phyloP scores from a whole-genome alignment of 2,329 filamentous ascomycete genomes.

The Phyllosticta citriasiana region DNA sequence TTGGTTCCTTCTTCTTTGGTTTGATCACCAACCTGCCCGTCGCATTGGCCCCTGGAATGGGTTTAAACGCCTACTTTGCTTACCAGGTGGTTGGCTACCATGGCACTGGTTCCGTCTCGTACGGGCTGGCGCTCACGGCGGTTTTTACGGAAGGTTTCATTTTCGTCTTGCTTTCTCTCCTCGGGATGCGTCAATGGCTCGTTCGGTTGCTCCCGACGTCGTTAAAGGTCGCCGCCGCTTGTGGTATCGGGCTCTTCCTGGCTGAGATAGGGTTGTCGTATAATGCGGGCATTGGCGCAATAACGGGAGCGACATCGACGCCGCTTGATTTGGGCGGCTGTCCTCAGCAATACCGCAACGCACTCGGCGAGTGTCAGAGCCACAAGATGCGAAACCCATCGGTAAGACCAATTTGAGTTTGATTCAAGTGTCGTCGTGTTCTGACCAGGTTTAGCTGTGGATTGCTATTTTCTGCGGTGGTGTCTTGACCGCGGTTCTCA shows the following conservation, averaged over 20 bases:
- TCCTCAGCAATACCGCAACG: slow-evolving; percentile 39
- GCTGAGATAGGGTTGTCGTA: slow-evolving; percentile 67
- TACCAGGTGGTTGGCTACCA: slow-evolving; percentile 72
- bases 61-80: slow-evolving; percentile 75
- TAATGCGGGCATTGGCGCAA: slow-evolving; percentile 68
- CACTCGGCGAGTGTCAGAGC: slow-evolving; percentile 50
- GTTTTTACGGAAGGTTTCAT: slow-evolving; percentile 84
- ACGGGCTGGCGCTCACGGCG: slow-evolving; percentile 66
- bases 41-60: slow-evolving; percentile 28
- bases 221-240: slow-evolving; percentile 77
- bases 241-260: slow-evolving; percentile 77
- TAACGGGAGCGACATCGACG: slow-evolving; percentile 54
- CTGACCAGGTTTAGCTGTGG: slow-evolving; percentile 50
- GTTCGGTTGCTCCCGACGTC: slow-evolving; percentile 71
- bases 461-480: slow-evolving; percentile 79
- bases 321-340: slow-evolving; percentile 72
- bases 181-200: slow-evolving; percentile 81
- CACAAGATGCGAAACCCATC: slow-evolving; percentile 74
- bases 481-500: slow-evolving; percentile 66
- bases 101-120: slow-evolving; percentile 63
- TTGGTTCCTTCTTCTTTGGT: slow-evolving; percentile 72
- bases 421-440: neutral
- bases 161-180: slow-evolving; percentile 67
- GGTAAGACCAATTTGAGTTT: slow-evolving; percentile 19
- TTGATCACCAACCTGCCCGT: slow-evolving; percentile 63